A percentile compares a stretch with the other conserved stretches of the same genome.
phyloP scores from a whole-genome alignment of 208 protist genomes.

The Lotmaria passim region DNA sequence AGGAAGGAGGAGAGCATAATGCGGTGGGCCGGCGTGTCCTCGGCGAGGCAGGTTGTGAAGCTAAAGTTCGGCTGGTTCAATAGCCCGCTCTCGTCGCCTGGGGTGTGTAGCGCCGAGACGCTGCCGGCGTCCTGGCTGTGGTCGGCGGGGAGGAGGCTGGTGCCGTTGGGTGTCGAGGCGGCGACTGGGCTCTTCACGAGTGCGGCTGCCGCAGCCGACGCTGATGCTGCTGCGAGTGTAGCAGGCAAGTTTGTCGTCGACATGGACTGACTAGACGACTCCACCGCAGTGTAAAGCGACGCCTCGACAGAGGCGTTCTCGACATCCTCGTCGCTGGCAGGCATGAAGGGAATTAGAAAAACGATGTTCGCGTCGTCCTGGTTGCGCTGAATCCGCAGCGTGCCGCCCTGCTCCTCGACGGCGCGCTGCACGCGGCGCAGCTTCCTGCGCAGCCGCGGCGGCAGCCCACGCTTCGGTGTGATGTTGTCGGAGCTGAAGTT shows the following conservation, averaged over 20 bases:
- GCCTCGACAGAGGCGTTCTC: conserved; percentile 44
- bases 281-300: conserved; percentile 23
- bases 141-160: conserved; percentile 7
- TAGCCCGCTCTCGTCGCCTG: conserved; percentile 19
- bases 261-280: conserved; percentile 14
- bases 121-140: conserved; percentile 23
- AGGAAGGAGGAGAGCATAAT: conserved; percentile 89
- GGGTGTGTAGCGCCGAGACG: conserved; percentile 15
- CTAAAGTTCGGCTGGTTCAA: conserved; percentile 44
- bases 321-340: conserved; percentile 46
- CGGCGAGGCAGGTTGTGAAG: conserved; percentile 88
- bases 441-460: conserved; percentile 36
- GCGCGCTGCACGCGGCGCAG: conserved; percentile 55
- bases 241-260: conserved; percentile 3
- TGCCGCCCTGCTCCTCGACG: conserved; percentile 86
- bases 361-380: conserved; percentile 52
- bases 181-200: too few species aligned
- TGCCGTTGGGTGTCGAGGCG: not conserved
- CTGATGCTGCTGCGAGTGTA: too few species aligned
- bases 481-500: conserved; percentile 10
- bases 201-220: too few species aligned
- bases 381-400: conserved; percentile 55
- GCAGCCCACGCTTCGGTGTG: conserved; percentile 14
- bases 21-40: conserved; percentile 81
- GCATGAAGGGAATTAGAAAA: conserved; percentile 83